These are phyloP conservation scores for Petunia axillaris DNA, from an alignment of 257 asterid species.

Conservation along the genomic window DNA sequence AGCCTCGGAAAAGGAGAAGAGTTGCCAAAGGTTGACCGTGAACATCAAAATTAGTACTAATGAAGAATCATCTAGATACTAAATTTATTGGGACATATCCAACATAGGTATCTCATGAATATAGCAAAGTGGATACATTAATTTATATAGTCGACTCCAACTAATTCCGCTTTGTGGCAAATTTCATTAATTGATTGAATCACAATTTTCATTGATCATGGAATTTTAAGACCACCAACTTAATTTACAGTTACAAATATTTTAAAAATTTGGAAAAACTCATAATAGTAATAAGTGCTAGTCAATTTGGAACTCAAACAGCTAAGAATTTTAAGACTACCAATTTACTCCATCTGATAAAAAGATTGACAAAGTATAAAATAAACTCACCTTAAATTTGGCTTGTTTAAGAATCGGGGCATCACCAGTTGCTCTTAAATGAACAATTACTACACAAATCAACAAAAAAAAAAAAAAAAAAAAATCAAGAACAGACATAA, in stretches of 20 bases:
- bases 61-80: neutral
- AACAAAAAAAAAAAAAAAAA: neutral
- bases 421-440: slow-evolving; percentile 94
- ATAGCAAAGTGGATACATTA: neutral
- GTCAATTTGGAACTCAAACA: neutral
- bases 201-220: neutral
- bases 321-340: neutral
- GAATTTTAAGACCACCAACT: neutral
- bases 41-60: neutral
- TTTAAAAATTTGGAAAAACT: too few species aligned
- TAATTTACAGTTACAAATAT: too few species aligned
- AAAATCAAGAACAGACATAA: neutral
- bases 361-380: neutral
- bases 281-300: neutral
- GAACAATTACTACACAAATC: slow-evolving; percentile 72
- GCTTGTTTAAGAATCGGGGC: slow-evolving; percentile 96
- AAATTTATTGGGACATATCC: neutral
- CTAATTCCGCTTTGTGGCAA: neutral
- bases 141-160: neutral
- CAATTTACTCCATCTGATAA: neutral
- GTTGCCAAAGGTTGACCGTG: neutral
- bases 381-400: slow-evolving; percentile 74
- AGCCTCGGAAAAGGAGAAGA: neutral
- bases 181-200: neutral
- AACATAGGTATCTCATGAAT: neutral